Conservation (phyloP, 2,329 filamentous ascomycete genomes). For the Albophoma yamanashiensis region DNA sequence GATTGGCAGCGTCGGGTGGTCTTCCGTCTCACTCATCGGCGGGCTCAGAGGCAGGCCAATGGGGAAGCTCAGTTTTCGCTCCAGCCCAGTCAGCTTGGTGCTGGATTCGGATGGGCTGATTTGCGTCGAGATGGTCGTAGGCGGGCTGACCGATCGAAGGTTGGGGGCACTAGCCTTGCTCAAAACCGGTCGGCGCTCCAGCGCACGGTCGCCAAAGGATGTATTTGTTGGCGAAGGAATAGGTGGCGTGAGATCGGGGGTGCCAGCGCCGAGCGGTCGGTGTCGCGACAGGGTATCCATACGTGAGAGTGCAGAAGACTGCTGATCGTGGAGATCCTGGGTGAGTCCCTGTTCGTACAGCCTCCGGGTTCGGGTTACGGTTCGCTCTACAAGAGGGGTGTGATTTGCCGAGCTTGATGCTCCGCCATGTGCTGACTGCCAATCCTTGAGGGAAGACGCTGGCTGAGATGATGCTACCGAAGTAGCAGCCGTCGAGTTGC, state of each 20-base stretch:
- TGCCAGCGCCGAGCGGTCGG: constrained; percentile 37
- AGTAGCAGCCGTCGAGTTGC: constrained; percentile 79
- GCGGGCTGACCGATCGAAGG: constrained; percentile 46
- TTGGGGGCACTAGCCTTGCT: constrained; percentile 58
- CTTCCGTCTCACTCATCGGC: constrained; percentile 61
- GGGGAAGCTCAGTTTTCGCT: constrained; percentile 20
- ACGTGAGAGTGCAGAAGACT: constrained; percentile 63
- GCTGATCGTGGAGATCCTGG: constrained; percentile 71
- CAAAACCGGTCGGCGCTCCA: constrained; percentile 33
- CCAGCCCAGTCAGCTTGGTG: constrained; percentile 21
- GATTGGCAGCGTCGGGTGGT: constrained; percentile 53
- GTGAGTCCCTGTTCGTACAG: constrained; percentile 77
- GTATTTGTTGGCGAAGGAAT: constrained; percentile 34
- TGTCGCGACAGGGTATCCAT: constrained; percentile 69
- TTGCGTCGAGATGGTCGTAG: constrained; percentile 27
- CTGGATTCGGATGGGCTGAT: constrained; percentile 26
- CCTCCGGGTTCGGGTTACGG: constrained; percentile 58
- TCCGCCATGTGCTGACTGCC: constrained; percentile 26
- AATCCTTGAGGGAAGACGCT: constrained; percentile 40
- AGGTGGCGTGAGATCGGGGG: constrained; percentile 35
- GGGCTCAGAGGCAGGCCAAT: constrained; percentile 30
- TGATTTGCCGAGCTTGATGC: constrained; percentile 25
- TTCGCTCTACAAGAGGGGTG: constrained; percentile 45
- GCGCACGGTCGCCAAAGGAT: constrained; percentile 34
- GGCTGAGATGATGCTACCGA: constrained; percentile 67